These are phyloP conservation scores for Stereocaulon alpinum DNA, from an alignment of 495 filamentous ascomycete species.

Conservation along the genomic window DNA sequence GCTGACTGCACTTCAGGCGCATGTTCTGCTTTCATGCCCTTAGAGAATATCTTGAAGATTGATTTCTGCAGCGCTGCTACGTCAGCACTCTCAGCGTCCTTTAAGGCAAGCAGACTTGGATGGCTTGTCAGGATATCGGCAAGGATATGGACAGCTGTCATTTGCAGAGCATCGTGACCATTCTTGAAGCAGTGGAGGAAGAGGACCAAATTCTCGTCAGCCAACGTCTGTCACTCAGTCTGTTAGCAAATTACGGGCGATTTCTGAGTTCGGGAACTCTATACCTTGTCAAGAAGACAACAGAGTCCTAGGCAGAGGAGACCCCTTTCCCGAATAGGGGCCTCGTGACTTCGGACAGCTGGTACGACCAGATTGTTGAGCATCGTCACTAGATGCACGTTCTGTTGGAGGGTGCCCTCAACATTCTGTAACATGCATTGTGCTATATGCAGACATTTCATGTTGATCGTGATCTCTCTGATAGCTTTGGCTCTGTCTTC, in stretches of 20 bases:
- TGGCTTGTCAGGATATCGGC: conserved; percentile 86
- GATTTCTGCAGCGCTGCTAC: conserved; percentile 42
- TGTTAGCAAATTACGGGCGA: not conserved
- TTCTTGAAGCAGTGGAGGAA: conserved; percentile 95
- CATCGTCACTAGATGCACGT: conserved; percentile 82
- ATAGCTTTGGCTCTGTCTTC: conserved; percentile 73
- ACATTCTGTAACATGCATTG: conserved; percentile 96
- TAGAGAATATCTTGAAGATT: conserved; percentile 66
- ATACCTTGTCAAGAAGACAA: conserved; percentile 74
- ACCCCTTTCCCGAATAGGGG: conserved; percentile 82
- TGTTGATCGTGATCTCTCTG: conserved; percentile 86
- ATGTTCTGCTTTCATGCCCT: conserved; percentile 59
- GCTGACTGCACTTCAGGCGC: conserved; percentile 66
- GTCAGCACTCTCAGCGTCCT: conserved; percentile 26
- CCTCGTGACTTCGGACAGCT: conserved; percentile 85
- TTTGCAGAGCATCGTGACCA: conserved; percentile 80
- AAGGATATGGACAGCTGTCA: conserved; percentile 83
- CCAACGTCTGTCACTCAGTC: conserved; percentile 47
- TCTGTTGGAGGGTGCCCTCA: conserved; percentile 70
- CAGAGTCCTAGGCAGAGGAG: conserved; percentile 83
- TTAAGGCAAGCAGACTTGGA: conserved; percentile 56
- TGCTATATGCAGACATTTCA: conserved; percentile 96
- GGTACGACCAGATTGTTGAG: conserved; percentile 94
- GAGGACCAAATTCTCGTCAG: conserved; percentile 83
- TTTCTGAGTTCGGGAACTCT: conserved; percentile 11